Percentiles rank a stretch among this genome's conserved stretches.
phyloP scores from a whole-genome alignment of 106 monocot species.

The Dendrobium chrysotoxum region DNA sequence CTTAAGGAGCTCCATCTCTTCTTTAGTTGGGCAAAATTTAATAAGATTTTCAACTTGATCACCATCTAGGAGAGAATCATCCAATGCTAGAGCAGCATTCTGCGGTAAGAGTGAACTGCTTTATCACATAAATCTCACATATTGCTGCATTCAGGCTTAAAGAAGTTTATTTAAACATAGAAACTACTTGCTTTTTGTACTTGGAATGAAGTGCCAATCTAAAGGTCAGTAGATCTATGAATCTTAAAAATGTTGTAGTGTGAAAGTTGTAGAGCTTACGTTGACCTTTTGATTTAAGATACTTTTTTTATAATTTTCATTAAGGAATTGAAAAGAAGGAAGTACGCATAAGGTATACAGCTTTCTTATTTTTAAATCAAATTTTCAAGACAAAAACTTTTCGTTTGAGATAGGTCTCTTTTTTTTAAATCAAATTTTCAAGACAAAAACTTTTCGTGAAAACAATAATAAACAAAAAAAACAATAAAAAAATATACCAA shows the following conservation, averaged over 20 bases:
- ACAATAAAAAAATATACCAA: no score
- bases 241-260: neutral
- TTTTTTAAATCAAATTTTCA: no score
- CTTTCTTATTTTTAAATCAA: no score
- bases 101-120: conserved; percentile 7
- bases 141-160: neutral
- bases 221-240: neutral
- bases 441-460: no score
- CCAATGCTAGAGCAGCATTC: conserved; percentile 71
- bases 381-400: no score
- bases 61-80: conserved; percentile 77
- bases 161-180: neutral
- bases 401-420: no score
- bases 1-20: conserved; percentile 88
- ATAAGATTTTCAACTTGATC: conserved; percentile 86
- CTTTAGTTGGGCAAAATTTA: conserved; percentile 87
- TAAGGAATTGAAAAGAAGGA: neutral
- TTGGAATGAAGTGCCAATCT: neutral
- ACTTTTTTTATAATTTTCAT: neutral
- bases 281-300: neutral
- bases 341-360: neutral
- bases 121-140: neutral
- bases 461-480: no score
- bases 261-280: neutral
- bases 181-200: neutral